Percentiles rank a stretch among this genome's conserved stretches.
Evolutionary conservation across 345 rosid species (phyloP).

Genomic region (Hypericum perforatum): DNA sequence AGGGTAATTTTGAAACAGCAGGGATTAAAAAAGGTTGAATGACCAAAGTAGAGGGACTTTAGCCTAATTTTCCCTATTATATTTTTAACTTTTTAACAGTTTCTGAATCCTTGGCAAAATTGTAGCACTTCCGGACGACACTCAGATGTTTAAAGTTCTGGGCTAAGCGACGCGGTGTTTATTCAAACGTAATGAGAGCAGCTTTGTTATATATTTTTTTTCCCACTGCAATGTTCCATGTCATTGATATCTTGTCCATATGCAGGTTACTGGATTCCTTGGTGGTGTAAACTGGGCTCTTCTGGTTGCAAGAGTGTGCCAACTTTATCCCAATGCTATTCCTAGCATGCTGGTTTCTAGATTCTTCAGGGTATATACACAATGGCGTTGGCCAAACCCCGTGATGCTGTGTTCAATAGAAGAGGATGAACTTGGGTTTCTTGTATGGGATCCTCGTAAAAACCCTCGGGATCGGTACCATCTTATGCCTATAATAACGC

Average conservation of each 20-base stretch:
- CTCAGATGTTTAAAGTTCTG: constrained; percentile 60
- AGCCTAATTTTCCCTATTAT: no score
- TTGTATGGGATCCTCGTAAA: constrained; percentile 67
- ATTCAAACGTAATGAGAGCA: constrained; percentile 64
- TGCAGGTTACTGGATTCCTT: constrained; percentile 72
- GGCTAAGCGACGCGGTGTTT: constrained; percentile 69
- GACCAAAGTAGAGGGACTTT: no score
- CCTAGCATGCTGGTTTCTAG: constrained; percentile 66
- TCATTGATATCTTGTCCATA: not conserved
- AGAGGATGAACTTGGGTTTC: constrained; percentile 54
- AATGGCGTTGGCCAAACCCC: constrained; percentile 78
- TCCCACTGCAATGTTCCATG: not conserved
- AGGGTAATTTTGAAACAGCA: no score
- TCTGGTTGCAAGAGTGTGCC: constrained; percentile 67
- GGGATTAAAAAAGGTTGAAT: no score
- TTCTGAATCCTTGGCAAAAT: constrained; percentile 12
- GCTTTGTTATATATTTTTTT: not conserved
- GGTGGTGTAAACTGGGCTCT: constrained; percentile 81
- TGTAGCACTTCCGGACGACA: constrained; percentile 54
- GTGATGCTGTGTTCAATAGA: constrained; percentile 64
- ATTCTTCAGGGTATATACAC: constrained; percentile 59
- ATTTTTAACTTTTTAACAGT: not conserved
- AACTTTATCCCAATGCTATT: constrained; percentile 55
- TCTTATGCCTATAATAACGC: constrained; percentile 69
- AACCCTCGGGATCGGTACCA: constrained; percentile 55